Base-by-base conservation (phyloP, 2,329 filamentous ascomycete genomes). In the Elsinoe necatrix region DNA sequence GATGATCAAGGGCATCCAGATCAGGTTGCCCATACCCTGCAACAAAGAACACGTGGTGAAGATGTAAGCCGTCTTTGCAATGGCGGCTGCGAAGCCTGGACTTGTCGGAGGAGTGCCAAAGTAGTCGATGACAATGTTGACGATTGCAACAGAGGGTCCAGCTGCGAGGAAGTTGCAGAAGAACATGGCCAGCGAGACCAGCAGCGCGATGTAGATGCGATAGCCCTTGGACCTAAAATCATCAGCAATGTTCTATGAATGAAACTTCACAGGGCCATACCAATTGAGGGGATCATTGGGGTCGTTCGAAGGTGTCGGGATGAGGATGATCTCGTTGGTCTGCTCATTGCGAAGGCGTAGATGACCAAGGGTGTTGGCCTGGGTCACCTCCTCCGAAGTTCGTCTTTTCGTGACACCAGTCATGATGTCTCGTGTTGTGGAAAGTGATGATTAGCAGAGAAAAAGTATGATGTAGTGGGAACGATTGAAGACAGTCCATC, bases 111-210 rank as follows among this genome's bases (percentile, higher is more conserved):
- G 62, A 2, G 67, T 62, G 2, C 74, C 75, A 58, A 75, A 78
- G 66, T 79, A 78, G 58, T 73, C 60, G 23, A 71, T 60, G 2
- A 77, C 73, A 3, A 75, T 77, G 2, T 71, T 62, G 9, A 76
- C 66, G 39, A 81, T 75, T 55, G 76, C 77, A 27, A 81, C 74
- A 2, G 74, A 73, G 2, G 79, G 78, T 0, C 73, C 79, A n/a
- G 77, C 79, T 0, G 78, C 77, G 3, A 81, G 67, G 60, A 81
- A 81, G 65, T 81, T 81, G 67, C 73, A 78, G 66, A 81, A 72
- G 59, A 79, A 71, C 69, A 81, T 80, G 54, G 78, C 77, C 2
- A 76, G 59, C 63, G 76, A 80, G 31, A 80, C 72, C 12, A 79
- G 66, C 48, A 68, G 63, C 7, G 77, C 77, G 35, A 76, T 75